These are phyloP conservation scores for Ophiostoma perfectum DNA, from an alignment of 2,329 filamentous ascomycete genomes.

Conservation along the genomic window DNA sequence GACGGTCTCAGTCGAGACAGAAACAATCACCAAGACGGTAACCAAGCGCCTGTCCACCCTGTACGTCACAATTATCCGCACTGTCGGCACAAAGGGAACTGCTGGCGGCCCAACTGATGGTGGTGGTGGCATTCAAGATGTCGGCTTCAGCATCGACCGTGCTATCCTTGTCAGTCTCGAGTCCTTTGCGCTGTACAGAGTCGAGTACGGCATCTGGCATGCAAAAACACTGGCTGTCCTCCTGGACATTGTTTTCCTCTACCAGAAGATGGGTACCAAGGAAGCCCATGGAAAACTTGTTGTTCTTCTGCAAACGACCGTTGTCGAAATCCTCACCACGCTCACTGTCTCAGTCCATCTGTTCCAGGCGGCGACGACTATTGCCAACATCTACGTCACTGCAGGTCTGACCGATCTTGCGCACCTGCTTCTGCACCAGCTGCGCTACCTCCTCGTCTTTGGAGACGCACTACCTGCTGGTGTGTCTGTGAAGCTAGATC, in stretches of 20 bases:
- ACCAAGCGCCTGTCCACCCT: conserved; percentile 47
- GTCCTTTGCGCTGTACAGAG: conserved; percentile 39
- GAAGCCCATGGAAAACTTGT: conserved; percentile 37
- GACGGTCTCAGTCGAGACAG: conserved; percentile 34
- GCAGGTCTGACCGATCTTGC: conserved; percentile 38
- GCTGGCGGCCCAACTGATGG: conserved; percentile 28
- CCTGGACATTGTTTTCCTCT: conserved; percentile 39
- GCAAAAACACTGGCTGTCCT: conserved; percentile 41
- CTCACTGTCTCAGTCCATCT: conserved; percentile 40
- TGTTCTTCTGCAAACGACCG: conserved; percentile 37
- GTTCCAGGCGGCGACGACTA: conserved; percentile 43
- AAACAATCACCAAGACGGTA: conserved; percentile 40
- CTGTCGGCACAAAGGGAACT: conserved; percentile 32
- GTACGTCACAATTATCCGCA: conserved; percentile 40
- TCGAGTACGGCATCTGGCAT: conserved; percentile 43
- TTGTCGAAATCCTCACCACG: conserved; percentile 38
- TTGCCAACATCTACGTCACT: conserved; percentile 43
- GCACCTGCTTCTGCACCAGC: conserved; percentile 42
- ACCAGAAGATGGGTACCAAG: conserved; percentile 37
- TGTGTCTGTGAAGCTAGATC: conserved; percentile 37
- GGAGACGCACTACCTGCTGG: conserved; percentile 35
- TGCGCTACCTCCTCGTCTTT: conserved; percentile 47
- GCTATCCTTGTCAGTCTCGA: conserved; percentile 40
- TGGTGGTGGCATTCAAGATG: conserved; percentile 30
- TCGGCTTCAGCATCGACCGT: conserved; percentile 33